Conservation (phyloP, 208 protist species). For the Borovskyia barvae region DNA sequence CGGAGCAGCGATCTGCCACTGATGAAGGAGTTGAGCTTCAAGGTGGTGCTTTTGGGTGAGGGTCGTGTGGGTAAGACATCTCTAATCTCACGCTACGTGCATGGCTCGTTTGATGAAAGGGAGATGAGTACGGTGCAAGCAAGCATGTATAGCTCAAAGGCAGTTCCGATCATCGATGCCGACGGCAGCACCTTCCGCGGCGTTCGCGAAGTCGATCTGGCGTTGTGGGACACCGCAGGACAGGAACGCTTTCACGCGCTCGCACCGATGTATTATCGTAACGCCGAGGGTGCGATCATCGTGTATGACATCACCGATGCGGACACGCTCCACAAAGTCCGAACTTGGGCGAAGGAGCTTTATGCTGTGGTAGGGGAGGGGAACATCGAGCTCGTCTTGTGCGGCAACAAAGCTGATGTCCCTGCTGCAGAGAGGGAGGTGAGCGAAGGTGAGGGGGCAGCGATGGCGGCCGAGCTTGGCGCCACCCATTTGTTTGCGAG, state of each 20-base stretch:
- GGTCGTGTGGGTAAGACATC: constrained; percentile 87
- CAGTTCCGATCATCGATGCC: constrained; percentile 42
- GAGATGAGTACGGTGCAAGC: constrained; percentile 70
- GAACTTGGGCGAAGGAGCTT: constrained; percentile 96
- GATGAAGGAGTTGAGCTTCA: constrained; percentile 38
- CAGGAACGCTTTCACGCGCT: constrained; percentile 97
- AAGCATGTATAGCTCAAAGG: constrained; percentile 58
- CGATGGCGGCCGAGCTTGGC: constrained; percentile 53
- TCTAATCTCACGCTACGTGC: constrained; percentile 69
- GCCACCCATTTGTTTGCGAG: constrained; percentile 72
- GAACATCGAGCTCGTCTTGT: constrained; percentile 88
- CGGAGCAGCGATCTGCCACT: background rate
- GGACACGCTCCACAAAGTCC: constrained; percentile 90
- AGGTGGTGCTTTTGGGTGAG: constrained; percentile 83
- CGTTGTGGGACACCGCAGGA: constrained; percentile 95
- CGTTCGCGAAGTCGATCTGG: constrained; percentile 85
- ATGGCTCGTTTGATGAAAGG: constrained; percentile 61
- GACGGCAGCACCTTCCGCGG: constrained; percentile 7
- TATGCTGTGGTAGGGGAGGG: constrained; percentile 87
- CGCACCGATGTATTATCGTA: constrained; percentile 86
- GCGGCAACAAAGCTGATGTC: constrained; percentile 94
- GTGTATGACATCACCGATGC: constrained; percentile 96
- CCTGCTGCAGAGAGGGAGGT: constrained; percentile 72
- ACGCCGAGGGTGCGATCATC: constrained; percentile 85
- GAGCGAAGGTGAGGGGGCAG: constrained; percentile 48